phyloP scores from a whole-genome alignment of 1,284 basidiomycete genomes.

The Malassezia sympodialis region DNA sequence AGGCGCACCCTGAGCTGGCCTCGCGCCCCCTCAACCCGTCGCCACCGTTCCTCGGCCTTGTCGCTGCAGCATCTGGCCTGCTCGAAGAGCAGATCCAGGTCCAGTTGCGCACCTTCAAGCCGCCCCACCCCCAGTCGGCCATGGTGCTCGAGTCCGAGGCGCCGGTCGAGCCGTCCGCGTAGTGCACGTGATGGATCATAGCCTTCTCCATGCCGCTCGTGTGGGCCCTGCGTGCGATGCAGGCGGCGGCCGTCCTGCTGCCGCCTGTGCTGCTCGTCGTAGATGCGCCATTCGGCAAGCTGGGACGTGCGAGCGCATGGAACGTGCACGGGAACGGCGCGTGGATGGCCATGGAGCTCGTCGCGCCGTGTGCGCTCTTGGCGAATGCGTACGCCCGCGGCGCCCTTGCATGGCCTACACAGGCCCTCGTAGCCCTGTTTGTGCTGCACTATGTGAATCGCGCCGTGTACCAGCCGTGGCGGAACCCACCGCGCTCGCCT shows the following conservation, averaged over 20 bases:
- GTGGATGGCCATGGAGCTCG: conserved; percentile 17
- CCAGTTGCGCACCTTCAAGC: conserved; percentile 55
- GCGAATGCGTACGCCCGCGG: not conserved
- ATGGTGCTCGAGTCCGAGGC: conserved; percentile 33
- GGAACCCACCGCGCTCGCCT: conserved; percentile 68
- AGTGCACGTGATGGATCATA: conserved; percentile 13
- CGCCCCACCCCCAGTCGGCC: conserved; percentile 52
- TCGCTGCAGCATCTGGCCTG: conserved; percentile 68
- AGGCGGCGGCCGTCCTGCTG: conserved; percentile 10
- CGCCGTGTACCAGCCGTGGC: conserved; percentile 67
- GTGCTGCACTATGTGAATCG: conserved; percentile 74
- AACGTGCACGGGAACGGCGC: conserved; percentile 15
- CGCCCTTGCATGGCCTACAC: not conserved
- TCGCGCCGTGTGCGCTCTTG: conserved; percentile 2
- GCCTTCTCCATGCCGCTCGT: not conserved
- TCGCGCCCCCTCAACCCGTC: conserved; percentile 96
- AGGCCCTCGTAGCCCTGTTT: conserved; percentile 52
- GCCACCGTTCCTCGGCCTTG: conserved; percentile 89
- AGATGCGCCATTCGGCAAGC: conserved; percentile 17
- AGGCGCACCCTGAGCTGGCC: conserved; percentile 98
- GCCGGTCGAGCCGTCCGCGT: not conserved
- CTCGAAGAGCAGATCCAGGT: conserved; percentile 65
- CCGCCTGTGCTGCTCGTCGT: not conserved
- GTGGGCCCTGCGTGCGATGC: not conserved
- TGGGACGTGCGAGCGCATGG: conserved; percentile 4